Base-by-base conservation (phyloP, 1,284 basidiomycete genomes). In the Cryptococcus floricola region DNA sequence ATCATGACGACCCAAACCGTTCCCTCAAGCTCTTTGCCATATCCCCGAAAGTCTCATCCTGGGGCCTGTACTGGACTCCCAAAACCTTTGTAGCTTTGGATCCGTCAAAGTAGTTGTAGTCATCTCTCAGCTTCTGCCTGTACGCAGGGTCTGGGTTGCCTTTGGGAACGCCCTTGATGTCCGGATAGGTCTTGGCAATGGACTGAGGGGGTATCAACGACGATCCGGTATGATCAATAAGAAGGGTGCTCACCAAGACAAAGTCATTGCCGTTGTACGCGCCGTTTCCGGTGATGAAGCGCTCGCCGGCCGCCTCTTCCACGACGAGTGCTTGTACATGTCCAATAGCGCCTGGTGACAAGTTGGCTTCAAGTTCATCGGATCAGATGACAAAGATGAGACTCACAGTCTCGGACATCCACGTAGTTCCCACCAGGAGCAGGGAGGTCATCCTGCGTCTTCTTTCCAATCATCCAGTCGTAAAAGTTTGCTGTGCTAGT, bases 271-370 rank as follows among this genome's bases (percentile, higher is more conserved):
- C 68, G 46, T 60, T 64, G 50, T 65, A 63, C 4, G 73, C 62
- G 49, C 78, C 82, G 8, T 65, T 72, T 39, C 70, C 73, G 45
- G 80, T 61, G 63, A 86, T 80, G 67, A 86, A 83, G 1, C 88
- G 79, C 61, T 88, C 76, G 0, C 82, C 84, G 8, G 81, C 81
- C 0, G 86, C 87, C 13, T 81, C 80, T 4, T 78, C 73, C 27
- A 78, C 79, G 38, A 80, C 76, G 2, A 87, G 75, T 0, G 85
- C 83, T 9, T 80, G 75, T 2, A 81, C 74, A 61, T 88, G 85
- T 0, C 82, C 83, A 6, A 79, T 73, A 0, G 83, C 85, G 23
- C 86, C 76, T 74, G 59, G 27, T 14, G 13, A 18, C 37, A 25
- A 27, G 28, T 42, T 19, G 37, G 46, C 46, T 31, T 28, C 45